Percentiles rank a stretch among this genome's conserved stretches.
phyloP scores from a whole-genome alignment of 2,329 filamentous ascomycete genomes.

The Fusarium dlaminii region DNA sequence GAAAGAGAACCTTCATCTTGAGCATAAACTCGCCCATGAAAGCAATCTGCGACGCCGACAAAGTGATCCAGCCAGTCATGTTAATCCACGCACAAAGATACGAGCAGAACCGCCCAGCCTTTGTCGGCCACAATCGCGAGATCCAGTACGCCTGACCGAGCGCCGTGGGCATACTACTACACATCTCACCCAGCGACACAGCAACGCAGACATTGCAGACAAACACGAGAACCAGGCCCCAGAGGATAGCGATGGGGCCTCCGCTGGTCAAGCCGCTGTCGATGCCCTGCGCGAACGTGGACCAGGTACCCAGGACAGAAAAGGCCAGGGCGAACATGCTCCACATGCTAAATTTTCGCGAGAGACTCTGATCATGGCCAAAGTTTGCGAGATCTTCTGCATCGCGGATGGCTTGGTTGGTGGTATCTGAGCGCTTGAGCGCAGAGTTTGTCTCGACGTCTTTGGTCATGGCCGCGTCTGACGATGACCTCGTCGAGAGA shows the following conservation, averaged over 20 bases:
- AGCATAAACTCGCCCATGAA: constrained; percentile 68
- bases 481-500: constrained; percentile 35
- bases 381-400: constrained; percentile 53
- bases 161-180: constrained; percentile 68
- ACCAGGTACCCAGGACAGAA: constrained; percentile 66
- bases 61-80: constrained; percentile 67
- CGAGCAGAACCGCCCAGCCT: constrained; percentile 58
- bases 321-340: constrained; percentile 68
- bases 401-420: constrained; percentile 47
- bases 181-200: constrained; percentile 64
- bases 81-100: constrained; percentile 71
- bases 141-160: constrained; percentile 69
- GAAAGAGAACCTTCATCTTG: constrained; percentile 65
- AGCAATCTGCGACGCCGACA: constrained; percentile 64
- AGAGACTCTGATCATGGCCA: constrained; percentile 52
- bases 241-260: constrained; percentile 63
- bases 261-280: constrained; percentile 63
- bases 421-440: constrained; percentile 33
- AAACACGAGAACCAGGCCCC: constrained; percentile 64
- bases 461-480: constrained; percentile 40
- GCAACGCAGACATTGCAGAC: constrained; percentile 63
- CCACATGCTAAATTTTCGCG: constrained; percentile 61
- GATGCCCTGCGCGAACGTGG: constrained; percentile 62
- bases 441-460: constrained; percentile 39
- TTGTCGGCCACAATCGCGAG: constrained; percentile 49